Evolutionary conservation across 1,284 basidiomycete genomes (phyloP).

Genomic region (Cryptococcus hybrid): DNA sequence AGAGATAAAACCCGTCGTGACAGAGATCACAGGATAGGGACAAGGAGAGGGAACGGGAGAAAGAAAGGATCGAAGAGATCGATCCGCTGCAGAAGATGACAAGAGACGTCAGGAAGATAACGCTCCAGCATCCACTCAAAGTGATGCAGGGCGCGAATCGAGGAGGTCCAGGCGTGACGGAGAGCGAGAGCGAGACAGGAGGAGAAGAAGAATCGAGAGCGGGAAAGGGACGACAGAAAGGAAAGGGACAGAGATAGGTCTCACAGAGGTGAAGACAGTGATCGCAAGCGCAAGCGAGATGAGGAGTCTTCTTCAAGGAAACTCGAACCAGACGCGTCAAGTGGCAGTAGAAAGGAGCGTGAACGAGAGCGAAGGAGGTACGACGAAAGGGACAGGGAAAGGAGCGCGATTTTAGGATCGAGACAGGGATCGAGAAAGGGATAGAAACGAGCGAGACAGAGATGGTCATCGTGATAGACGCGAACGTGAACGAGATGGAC

Average conservation of each 20-base stretch:
- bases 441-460: slow-evolving; percentile 31
- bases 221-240: slow-evolving; percentile 19
- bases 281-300: slow-evolving; percentile 54
- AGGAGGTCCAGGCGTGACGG: background rate
- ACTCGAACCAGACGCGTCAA: slow-evolving; percentile 1
- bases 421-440: slow-evolving; percentile 32
- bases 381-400: slow-evolving; percentile 31
- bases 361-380: slow-evolving; percentile 26
- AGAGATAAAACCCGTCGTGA: slow-evolving; percentile 6
- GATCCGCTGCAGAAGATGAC: background rate
- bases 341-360: slow-evolving; percentile 11
- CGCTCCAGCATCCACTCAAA: too few species aligned
- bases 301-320: slow-evolving; percentile 37
- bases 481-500: slow-evolving; percentile 7
- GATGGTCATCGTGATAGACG: slow-evolving; percentile 16
- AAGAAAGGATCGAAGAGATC: slow-evolving; percentile 36
- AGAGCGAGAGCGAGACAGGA: slow-evolving; percentile 11
- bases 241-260: slow-evolving; percentile 16
- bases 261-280: slow-evolving; percentile 11
- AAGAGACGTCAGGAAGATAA: too few species aligned
- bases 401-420: slow-evolving; percentile 31
- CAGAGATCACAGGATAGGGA: slow-evolving; percentile 18
- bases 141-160: background rate
- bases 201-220: slow-evolving; percentile 18
- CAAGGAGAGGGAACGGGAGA: background rate